These are phyloP conservation scores for Solanum hybrid DNA, from an alignment of 305 asterid species.

Conservation along the genomic window DNA sequence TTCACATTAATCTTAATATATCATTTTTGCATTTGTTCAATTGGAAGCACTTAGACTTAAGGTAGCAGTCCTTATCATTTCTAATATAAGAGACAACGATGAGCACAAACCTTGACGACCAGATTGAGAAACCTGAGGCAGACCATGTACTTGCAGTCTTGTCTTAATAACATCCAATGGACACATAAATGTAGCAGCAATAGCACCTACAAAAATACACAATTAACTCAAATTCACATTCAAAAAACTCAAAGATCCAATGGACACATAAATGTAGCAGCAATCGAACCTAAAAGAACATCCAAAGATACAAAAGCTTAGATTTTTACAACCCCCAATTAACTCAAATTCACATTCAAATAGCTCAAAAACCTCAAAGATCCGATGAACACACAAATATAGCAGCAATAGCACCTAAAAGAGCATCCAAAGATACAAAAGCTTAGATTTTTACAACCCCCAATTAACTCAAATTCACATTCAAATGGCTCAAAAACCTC, in stretches of 20 bases:
- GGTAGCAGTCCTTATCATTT: not conserved
- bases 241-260: not conserved
- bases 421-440: not conserved
- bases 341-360: not conserved
- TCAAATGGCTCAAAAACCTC: not conserved
- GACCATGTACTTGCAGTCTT: constrained; percentile 79
- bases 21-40: not conserved
- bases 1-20: not conserved
- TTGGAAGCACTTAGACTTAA: not conserved
- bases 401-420: not conserved
- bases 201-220: constrained; percentile 48
- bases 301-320: not conserved
- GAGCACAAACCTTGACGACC: constrained; percentile 46
- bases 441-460: not conserved
- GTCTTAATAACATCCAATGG: constrained; percentile 97
- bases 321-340: not conserved
- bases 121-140: constrained; percentile 47
- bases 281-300: not conserved
- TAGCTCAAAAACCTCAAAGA: not conserved
- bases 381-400: not conserved
- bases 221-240: not conserved
- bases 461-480: not conserved
- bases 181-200: constrained; percentile 85
- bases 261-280: not conserved
- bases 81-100: not conserved